Evolutionary conservation across 2,329 filamentous ascomycete genomes (phyloP).

Genomic region (Epichloe sylvatica): DNA sequence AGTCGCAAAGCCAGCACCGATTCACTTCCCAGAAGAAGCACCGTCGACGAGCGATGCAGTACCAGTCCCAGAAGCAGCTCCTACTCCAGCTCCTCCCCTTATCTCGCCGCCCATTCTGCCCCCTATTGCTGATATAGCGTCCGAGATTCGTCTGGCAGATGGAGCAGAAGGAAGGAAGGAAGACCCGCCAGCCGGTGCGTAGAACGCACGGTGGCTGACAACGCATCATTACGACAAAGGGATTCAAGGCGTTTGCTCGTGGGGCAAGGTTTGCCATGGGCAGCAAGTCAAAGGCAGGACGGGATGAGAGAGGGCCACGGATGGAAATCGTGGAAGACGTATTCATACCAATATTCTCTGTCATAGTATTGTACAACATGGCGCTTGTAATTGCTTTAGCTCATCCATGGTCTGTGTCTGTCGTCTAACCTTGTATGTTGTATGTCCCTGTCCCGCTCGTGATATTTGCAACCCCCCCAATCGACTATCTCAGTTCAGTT

Average conservation of each 20-base stretch:
- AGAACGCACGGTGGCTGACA: slow-evolving; percentile 6
- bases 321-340: too few relatives aligned
- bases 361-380: too few relatives aligned
- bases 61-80: neutral
- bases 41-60: neutral
- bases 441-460: neutral
- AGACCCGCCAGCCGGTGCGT: slow-evolving; percentile 7
- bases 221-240: neutral
- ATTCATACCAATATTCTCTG: too few relatives aligned
- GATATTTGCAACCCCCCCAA: neutral
- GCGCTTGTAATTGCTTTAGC: too few relatives aligned
- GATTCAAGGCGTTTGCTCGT: neutral
- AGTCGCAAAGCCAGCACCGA: neutral
- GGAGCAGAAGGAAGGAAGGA: slow-evolving; percentile 5
- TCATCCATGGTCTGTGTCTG: too few relatives aligned
- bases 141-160: neutral
- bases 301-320: too few relatives aligned
- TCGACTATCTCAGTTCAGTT: neutral
- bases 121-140: neutral
- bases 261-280: too few relatives aligned
- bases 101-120: neutral
- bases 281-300: too few relatives aligned
- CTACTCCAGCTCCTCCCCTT: neutral
- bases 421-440: neutral
- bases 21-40: neutral